These are phyloP conservation scores for Elaeis oleifera DNA, from an alignment of 202 grass and related monocot species.

Conservation along the genomic window DNA sequence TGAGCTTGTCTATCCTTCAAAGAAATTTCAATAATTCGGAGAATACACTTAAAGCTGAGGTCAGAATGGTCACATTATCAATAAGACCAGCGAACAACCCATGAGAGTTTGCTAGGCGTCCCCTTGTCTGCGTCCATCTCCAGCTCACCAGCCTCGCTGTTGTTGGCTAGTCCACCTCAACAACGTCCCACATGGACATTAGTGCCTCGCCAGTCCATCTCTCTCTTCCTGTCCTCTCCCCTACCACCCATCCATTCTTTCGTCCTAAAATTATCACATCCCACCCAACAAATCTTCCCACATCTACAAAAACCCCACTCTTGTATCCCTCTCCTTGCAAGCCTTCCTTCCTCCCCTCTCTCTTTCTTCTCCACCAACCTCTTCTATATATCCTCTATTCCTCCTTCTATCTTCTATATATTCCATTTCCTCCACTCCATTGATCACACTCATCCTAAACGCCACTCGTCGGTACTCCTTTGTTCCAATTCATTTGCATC, in stretches of 20 bases:
- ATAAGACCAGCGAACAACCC: background rate
- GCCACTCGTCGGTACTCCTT: no score
- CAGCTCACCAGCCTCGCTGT: conserved; percentile 6
- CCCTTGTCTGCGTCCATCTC: background rate
- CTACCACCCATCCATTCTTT: background rate
- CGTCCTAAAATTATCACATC: background rate
- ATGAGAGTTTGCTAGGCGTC: no score
- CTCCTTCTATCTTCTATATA: background rate
- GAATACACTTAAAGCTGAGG: background rate
- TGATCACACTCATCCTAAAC: background rate
- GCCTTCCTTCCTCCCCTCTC: background rate
- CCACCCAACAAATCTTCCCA: background rate
- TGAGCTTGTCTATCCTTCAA: no score
- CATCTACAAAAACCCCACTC: conserved; percentile 3
- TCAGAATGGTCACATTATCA: background rate
- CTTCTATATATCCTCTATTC: background rate
- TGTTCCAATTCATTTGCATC: background rate
- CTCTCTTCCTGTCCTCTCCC: background rate
- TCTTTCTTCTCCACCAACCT: background rate
- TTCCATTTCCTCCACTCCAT: background rate
- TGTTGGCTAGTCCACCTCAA: conserved; percentile 13
- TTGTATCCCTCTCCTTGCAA: background rate
- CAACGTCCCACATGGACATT: background rate
- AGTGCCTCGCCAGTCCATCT: background rate
- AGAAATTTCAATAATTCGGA: conserved; percentile 2